These are phyloP conservation scores for Pisolithus orientalis DNA, from an alignment of 768 basidiomycete species.

Conservation along the genomic window DNA sequence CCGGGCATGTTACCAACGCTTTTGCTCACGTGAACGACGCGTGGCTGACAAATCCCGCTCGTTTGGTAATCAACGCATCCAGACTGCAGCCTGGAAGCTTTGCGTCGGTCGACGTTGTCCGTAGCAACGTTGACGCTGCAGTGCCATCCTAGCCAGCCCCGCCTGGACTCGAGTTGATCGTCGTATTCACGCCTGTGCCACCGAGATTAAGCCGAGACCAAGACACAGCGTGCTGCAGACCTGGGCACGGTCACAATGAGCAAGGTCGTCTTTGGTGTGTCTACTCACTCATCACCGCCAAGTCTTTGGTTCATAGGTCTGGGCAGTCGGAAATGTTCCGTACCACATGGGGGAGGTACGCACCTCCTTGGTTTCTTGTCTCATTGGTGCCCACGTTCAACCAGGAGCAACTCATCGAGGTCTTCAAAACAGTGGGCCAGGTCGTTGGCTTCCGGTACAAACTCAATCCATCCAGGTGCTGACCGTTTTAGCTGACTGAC, in stretches of 20 bases:
- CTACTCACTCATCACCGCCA: background rate
- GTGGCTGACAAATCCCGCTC: too few relatives aligned
- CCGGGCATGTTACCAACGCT: too few relatives aligned
- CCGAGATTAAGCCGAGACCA: too few relatives aligned
- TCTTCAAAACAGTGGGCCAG: conserved; percentile 84
- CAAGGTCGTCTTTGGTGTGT: conserved; percentile 68
- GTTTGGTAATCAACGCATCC: background rate
- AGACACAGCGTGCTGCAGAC: background rate
- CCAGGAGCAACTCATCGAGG: conserved; percentile 78
- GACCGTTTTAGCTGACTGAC: conserved; percentile 1
- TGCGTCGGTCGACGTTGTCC: background rate
- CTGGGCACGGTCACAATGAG: conserved; percentile 40
- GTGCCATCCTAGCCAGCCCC: too few relatives aligned
- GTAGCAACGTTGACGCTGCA: too few relatives aligned
- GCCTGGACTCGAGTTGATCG: too few relatives aligned
- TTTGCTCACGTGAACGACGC: too few relatives aligned
- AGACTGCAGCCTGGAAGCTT: background rate
- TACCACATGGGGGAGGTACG: conserved; percentile 80
- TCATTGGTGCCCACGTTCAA: conserved; percentile 4
- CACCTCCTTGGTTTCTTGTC: background rate
- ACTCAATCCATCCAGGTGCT: background rate
- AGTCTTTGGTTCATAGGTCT: conserved; percentile 1
- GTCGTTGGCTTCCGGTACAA: conserved; percentile 80
- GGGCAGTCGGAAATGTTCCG: conserved; percentile 78
- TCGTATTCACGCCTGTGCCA: too few relatives aligned